Evolutionary conservation across 495 filamentous ascomycete genomes (phyloP), one percentile per base, ranked within the genome.

Genomic region (Aspergillus conjunctus): DNA sequence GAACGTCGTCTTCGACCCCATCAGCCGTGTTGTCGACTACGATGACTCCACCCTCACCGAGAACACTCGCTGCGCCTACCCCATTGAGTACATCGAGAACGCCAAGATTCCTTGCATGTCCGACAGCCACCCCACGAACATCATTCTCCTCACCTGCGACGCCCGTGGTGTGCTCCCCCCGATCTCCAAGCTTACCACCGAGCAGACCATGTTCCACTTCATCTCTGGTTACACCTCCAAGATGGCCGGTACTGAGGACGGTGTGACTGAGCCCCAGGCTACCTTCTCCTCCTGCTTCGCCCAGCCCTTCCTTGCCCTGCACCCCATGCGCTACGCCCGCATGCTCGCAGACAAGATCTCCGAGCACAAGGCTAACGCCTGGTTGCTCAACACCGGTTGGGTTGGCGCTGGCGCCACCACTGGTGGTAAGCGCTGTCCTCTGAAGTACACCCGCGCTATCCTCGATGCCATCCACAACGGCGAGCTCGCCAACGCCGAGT

Each of bases 191-290:
- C 88, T 98, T 71, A 89, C 88, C 82, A 85, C 88, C 66, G 90
- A 92, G 69, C 94, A 98, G 80, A 96, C 91, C 71, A 98, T 98
- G 93, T 98, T 97, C 86, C 94, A 98, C 85, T 98, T 98, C 85
- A 98, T 98, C 77, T 94, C 90, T 18, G 94, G 94, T 70, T 98
- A 98, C 83, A 98, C 94, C 57, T 98, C 95, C 69, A 98, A 98
- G 88, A 98, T 98, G 95, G 95, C 93, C 62, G 94, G 94, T 70
- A 98, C 94, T 49, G 94, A 98, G 79, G 90, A 97, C 54, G 94
- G 94, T 74, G 86, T 98, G 54, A 91, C 90, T 15, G 94, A 98
- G 81, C 94, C 94, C 65, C 90, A 96, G 80, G 94, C 94, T 3
- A 98, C 94, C 68, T 98, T 98, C 89, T 97, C 92, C 17, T 96